Conservation (phyloP, 2,329 filamentous ascomycete species). For the Trichoderma afroharzianum region DNA sequence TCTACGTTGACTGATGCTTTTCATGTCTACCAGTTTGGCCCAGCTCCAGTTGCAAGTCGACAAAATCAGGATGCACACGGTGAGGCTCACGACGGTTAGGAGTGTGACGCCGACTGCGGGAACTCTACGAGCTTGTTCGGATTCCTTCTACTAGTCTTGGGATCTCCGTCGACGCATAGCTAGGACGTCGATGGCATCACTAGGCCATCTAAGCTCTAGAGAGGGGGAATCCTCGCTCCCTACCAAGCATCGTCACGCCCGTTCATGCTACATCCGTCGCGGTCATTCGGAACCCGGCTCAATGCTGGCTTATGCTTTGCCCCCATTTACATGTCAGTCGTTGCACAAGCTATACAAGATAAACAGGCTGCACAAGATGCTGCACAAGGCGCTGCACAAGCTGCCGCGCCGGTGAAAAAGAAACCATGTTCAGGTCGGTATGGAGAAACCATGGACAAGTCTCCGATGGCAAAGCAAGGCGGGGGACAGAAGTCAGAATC, state of each 20-base stretch:
- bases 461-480: constrained; percentile 4
- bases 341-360: not conserved
- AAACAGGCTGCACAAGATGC: not conserved
- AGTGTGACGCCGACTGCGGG: not conserved
- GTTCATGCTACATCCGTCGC: not conserved
- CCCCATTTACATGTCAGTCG: not conserved
- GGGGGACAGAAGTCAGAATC: not conserved
- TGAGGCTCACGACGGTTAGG: not conserved
- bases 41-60: not conserved
- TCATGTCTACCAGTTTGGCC: not conserved
- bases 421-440: not conserved
- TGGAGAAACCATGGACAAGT: constrained; percentile 2
- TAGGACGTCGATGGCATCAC: not conserved
- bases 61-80: not conserved
- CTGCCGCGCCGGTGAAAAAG: not conserved
- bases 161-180: not conserved
- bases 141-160: not conserved
- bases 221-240: not conserved
- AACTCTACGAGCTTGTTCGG: not conserved
- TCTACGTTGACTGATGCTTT: not conserved
- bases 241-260: not conserved
- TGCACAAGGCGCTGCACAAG: constrained; percentile 4
- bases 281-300: not conserved
- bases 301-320: not conserved
- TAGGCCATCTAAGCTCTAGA: not conserved